phyloP scores from a whole-genome alignment of 495 filamentous ascomycete genomes.

The Darksidea phi region DNA sequence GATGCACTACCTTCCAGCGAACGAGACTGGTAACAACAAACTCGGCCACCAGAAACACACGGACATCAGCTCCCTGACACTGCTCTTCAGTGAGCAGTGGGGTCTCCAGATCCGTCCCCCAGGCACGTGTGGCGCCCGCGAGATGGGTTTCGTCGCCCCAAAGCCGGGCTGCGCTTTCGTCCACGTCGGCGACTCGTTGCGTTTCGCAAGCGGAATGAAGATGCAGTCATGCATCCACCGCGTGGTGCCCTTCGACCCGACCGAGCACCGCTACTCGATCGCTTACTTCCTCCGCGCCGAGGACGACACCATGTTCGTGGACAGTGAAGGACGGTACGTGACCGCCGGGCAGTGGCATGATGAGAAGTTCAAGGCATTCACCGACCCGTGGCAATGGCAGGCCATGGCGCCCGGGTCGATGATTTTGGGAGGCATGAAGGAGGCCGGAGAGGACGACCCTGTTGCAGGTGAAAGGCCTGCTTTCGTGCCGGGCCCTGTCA shows the following conservation, averaged over 20 bases:
- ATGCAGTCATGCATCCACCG: constrained; percentile 58
- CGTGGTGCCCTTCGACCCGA: constrained; percentile 52
- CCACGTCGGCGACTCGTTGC: constrained; percentile 59
- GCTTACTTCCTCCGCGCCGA: constrained; percentile 59
- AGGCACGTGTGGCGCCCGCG: constrained; percentile 39
- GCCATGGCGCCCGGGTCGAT: constrained; percentile 26
- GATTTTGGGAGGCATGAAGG: constrained; percentile 32
- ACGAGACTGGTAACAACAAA: constrained; percentile 4
- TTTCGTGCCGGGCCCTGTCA: not conserved
- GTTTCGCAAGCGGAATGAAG: constrained; percentile 51
- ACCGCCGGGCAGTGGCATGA: constrained; percentile 57
- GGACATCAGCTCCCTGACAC: constrained; percentile 57
- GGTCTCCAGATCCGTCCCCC: constrained; percentile 57
- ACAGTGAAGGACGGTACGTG: constrained; percentile 50
- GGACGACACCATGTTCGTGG: constrained; percentile 53
- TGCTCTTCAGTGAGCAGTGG: constrained; percentile 57
- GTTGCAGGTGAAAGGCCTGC: constrained; percentile 19
- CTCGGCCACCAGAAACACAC: constrained; percentile 53
- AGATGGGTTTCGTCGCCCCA: constrained; percentile 56
- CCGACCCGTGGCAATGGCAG: constrained; percentile 18
- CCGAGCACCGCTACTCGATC: constrained; percentile 56
- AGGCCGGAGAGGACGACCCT: constrained; percentile 28
- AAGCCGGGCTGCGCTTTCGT: constrained; percentile 52
- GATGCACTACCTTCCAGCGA: constrained; percentile 32
- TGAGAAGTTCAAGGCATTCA: constrained; percentile 53